Percentiles rank a stretch among this genome's conserved stretches.
These are phyloP conservation scores for Backusella tuberculispora DNA, from an alignment of 192 early-diverging fungal genomes.

Conservation along the genomic window DNA sequence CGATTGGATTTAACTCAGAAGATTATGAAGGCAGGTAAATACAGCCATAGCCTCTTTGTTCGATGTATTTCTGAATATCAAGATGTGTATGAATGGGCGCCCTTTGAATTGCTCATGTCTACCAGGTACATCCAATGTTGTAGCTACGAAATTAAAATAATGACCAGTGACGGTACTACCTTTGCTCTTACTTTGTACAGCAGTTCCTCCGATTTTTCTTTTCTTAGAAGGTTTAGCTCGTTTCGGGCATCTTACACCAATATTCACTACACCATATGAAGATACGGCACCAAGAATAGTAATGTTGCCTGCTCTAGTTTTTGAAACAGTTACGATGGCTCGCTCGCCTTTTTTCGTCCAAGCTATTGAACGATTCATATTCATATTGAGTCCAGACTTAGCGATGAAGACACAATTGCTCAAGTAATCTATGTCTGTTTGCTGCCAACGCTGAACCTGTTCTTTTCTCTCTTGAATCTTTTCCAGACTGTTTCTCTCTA, in stretches of 20 bases:
- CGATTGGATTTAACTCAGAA: constrained; percentile 29
- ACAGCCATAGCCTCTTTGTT: constrained; percentile 10
- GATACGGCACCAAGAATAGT: constrained; percentile 14
- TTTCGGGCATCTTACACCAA: not conserved
- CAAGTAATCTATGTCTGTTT: constrained; percentile 18
- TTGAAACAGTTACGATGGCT: not conserved
- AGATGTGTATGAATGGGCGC: constrained; percentile 18
- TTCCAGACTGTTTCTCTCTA: not conserved
- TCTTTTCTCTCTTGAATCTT: constrained; percentile 3
- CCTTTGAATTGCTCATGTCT: constrained; percentile 17
- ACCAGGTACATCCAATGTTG: not conserved
- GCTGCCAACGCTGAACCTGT: constrained; percentile 4
- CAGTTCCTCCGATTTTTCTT: not conserved
- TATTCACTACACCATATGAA: constrained; percentile 17
- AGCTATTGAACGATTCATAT: constrained; percentile 20
- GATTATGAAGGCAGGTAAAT: constrained; percentile 28
- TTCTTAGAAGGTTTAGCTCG: not conserved
- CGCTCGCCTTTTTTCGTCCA: constrained; percentile 9
- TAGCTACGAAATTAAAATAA: not conserved
- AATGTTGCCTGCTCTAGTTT: not conserved
- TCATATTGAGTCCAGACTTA: constrained; percentile 10
- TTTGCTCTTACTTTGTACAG: not conserved
- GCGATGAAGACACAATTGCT: constrained; percentile 15
- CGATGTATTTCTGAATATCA: constrained; percentile 4
- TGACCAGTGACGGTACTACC: constrained; percentile 2